Conservation (phyloP, 2,329 filamentous ascomycete genomes). For the Neonectria ditissima region DNA sequence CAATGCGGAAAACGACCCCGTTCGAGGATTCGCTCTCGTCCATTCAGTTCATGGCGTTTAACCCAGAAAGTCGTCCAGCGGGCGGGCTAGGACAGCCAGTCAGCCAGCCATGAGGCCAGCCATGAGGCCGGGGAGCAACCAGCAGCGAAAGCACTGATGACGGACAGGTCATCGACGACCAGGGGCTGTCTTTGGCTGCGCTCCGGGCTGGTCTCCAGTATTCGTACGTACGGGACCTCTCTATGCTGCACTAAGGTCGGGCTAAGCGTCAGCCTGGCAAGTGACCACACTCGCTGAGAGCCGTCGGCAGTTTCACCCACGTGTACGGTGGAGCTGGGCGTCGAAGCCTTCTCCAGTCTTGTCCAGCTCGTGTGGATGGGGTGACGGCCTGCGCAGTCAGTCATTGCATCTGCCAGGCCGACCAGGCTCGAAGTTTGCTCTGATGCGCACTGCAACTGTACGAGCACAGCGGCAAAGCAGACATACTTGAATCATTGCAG, state of each 20-base stretch:
- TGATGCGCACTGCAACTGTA: background rate
- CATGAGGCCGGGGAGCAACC: background rate
- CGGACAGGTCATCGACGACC: background rate
- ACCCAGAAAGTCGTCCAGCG: background rate
- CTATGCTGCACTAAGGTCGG: conserved; percentile 26
- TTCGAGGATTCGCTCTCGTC: background rate
- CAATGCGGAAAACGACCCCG: background rate
- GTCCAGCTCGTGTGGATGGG: conserved; percentile 25
- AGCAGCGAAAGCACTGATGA: background rate
- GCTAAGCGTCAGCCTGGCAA: conserved; percentile 29
- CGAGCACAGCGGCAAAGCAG: background rate
- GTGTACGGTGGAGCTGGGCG: conserved; percentile 41
- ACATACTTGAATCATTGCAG: background rate
- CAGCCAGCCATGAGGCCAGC: background rate
- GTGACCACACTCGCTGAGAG: conserved; percentile 22
- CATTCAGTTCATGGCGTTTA: background rate
- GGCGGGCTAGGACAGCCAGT: background rate
- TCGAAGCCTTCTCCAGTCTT: conserved; percentile 22
- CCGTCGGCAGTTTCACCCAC: conserved; percentile 43
- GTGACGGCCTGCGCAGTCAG: conserved; percentile 13
- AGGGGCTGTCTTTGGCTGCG: conserved; percentile 7
- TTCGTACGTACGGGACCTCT: background rate
- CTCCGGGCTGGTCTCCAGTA: background rate
- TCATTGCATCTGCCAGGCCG: conserved; percentile 22
- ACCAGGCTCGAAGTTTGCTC: background rate